Conservation (phyloP, 805 yeast species). For the Lipomyces spencermartinsiae region DNA sequence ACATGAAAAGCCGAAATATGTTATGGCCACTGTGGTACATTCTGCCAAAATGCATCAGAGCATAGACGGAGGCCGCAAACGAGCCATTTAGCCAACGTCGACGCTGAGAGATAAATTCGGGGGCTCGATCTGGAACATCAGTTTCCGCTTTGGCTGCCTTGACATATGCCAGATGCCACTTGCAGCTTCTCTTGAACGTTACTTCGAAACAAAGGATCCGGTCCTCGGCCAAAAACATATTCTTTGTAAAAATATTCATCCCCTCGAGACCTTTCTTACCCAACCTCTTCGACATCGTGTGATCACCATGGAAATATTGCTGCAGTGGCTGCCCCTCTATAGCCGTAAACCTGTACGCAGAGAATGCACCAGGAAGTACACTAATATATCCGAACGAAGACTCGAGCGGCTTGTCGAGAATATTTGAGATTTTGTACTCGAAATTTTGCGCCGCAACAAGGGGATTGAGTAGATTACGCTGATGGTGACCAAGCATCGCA, state of each 20-base stretch:
- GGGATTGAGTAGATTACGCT: constrained; percentile 61
- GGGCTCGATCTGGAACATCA: constrained; percentile 68
- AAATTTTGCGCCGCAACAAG: constrained; percentile 70
- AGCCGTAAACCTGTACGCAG: constrained; percentile 67
- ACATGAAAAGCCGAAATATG: constrained; percentile 54
- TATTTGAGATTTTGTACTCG: constrained; percentile 66
- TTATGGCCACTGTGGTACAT: constrained; percentile 64
- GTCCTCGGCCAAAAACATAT: constrained; percentile 75
- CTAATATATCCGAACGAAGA: constrained; percentile 68
- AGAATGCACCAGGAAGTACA: constrained; percentile 72
- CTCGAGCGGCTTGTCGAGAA: constrained; percentile 70
- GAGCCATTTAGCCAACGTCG: constrained; percentile 76
- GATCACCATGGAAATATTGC: constrained; percentile 72
- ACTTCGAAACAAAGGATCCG: constrained; percentile 70
- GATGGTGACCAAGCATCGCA: constrained; percentile 58
- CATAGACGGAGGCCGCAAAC: constrained; percentile 67
- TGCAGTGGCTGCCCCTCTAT: constrained; percentile 68
- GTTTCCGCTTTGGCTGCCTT: constrained; percentile 70
- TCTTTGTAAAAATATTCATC: constrained; percentile 67
- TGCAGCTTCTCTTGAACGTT: constrained; percentile 61
- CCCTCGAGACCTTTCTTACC: constrained; percentile 65
- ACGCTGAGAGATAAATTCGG: constrained; percentile 68
- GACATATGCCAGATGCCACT: constrained; percentile 69
- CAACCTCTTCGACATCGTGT: constrained; percentile 53
- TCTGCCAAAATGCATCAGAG: constrained; percentile 61